Base-by-base conservation (phyloP, 179 eudicot species). In the Nepenthes alata region DNA sequence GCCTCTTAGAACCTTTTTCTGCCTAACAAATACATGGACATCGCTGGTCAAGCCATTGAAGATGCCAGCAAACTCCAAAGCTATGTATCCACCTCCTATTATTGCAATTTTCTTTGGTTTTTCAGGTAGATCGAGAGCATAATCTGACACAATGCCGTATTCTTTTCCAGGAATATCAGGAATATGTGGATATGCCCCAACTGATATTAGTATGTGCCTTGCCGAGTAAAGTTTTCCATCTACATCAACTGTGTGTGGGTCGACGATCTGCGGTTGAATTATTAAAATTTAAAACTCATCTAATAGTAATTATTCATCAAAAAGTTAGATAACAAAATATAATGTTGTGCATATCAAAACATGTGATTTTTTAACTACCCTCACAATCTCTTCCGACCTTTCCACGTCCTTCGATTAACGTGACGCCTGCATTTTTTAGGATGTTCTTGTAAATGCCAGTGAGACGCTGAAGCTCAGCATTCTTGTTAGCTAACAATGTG, bases 1-100 rank as follows among this genome's bases (percentile, higher is more conserved):
- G 54, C 98, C 97, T 80, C 98, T 78, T 53, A 93, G 70, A 63
- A 93, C 82, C 82, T 89, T 71, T 73, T 86, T 85, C 75, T 93
- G 98, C 59, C 97, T 76, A 67, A 93, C 84, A 67, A 93, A 93
- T 39, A 93, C 88, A 75, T 89, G 98, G 62, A 89, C 97, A 12
- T 87, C 89, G 68, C 93, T 85, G 62, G 39, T 63, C 80, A 93
- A 77, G 60, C 98, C 97, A 76, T 89, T 93, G 75, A 93, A 93
- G 67, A 93, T 93, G 62, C 98, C 95, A 66, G 98, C 98, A 72
- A 93, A 93, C 72, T 93, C 98, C 63, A 93, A 57, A 25, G 95
- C 93, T 77, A 91, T 93, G 80, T 93, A 93, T 37, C 98, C 98
- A 65, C 97, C 98, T 35, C 98, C 98, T 10, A 93, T 71, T 38